Conservation (phyloP, 345 rosid genomes). For the Camelina sativa region DNA sequence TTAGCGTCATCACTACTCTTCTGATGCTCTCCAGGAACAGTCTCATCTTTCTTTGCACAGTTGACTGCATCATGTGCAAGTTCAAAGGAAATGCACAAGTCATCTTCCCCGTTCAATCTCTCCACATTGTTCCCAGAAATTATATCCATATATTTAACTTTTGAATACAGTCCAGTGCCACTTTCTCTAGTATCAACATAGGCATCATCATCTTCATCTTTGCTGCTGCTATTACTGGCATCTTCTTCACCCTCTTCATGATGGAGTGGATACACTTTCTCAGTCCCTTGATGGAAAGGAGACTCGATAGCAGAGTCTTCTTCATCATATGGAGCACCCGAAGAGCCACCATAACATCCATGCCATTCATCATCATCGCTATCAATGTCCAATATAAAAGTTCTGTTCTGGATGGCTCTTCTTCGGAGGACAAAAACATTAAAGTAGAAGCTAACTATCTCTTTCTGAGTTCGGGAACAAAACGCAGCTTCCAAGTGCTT, state of each 20-base stretch:
- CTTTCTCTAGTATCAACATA: slow-evolving; percentile 41
- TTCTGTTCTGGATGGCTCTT: slow-evolving; percentile 73
- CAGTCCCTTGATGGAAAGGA: slow-evolving; percentile 38
- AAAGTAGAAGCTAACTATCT: slow-evolving; percentile 74
- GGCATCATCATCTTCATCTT: slow-evolving; percentile 37
- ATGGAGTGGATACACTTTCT: slow-evolving; percentile 30
- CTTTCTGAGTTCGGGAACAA: slow-evolving; percentile 58
- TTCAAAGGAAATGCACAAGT: slow-evolving; percentile 57
- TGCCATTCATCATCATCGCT: slow-evolving; percentile 92
- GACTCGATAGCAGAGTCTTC: slow-evolving; percentile 63
- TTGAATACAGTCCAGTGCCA: slow-evolving; percentile 37
- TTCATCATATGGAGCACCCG: slow-evolving; percentile 40
- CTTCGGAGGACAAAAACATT: slow-evolving; percentile 66
- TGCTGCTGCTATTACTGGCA: slow-evolving; percentile 25
- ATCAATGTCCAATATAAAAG: slow-evolving; percentile 53
- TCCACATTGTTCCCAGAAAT: slow-evolving; percentile 34
- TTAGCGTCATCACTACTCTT: slow-evolving; percentile 43
- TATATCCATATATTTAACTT: slow-evolving; percentile 26
- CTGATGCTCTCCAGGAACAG: slow-evolving; percentile 30
- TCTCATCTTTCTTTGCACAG: slow-evolving; percentile 32
- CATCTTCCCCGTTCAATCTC: slow-evolving; percentile 46
- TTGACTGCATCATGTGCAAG: slow-evolving; percentile 43
- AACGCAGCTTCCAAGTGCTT: slow-evolving; percentile 58
- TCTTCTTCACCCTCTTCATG: slow-evolving; percentile 40
- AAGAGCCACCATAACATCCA: slow-evolving; percentile 37